Conservation (phyloP, 2,329 filamentous ascomycete species). For the Orbilia blumenaviensis region DNA sequence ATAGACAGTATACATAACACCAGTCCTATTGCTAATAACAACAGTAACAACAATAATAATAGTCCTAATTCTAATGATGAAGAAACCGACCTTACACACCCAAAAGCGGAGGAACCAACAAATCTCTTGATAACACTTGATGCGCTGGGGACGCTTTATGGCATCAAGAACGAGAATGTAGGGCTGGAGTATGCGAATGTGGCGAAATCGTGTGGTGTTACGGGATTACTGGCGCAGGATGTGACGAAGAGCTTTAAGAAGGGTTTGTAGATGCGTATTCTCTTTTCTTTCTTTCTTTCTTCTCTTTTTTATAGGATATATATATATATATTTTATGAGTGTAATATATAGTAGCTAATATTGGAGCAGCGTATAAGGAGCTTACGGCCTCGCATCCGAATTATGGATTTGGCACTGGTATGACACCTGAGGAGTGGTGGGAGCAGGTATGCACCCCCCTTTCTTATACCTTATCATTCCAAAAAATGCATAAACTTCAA, state of each 20-base stretch:
- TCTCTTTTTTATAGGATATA: not conserved
- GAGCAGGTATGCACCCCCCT: slow-evolving; percentile 63
- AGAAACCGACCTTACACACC: too few relatives aligned
- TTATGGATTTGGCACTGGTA: slow-evolving; percentile 67
- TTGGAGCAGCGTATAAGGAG: slow-evolving; percentile 21
- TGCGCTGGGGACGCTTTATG: slow-evolving; percentile 73
- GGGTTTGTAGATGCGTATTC: too few relatives aligned
- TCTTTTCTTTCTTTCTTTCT: not conserved
- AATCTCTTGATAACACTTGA: slow-evolving; percentile 69
- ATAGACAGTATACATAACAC: too few relatives aligned
- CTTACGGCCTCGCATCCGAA: slow-evolving; percentile 65
- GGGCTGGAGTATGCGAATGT: slow-evolving; percentile 67
- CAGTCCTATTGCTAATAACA: not conserved
- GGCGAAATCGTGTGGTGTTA: slow-evolving; percentile 66
- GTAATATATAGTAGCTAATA: not conserved
- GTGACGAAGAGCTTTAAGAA: slow-evolving; percentile 61
- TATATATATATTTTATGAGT: not conserved
- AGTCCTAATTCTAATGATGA: too few relatives aligned
- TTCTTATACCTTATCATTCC: not conserved
- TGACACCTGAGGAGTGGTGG: slow-evolving; percentile 70
- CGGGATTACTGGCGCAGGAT: slow-evolving; percentile 62
- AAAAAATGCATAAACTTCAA: not conserved
- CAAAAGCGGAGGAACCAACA: not conserved
- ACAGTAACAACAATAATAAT: not conserved
- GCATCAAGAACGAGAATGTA: slow-evolving; percentile 64